Conservation (phyloP, 2,329 filamentous ascomycete genomes). For the Lachnellula arida region DNA sequence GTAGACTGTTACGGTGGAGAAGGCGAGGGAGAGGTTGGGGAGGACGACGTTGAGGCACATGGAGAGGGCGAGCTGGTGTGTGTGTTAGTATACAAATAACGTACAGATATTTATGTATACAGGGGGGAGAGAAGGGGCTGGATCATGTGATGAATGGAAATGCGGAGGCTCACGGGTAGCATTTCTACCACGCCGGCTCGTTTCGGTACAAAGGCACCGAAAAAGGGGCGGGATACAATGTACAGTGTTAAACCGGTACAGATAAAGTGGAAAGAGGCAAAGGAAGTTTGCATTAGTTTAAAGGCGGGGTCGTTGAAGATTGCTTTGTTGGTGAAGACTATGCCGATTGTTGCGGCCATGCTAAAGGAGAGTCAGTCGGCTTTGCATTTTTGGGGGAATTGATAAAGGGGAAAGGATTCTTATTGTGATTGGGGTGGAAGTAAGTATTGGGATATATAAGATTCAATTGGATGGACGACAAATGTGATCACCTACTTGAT, state of each 20-base stretch:
- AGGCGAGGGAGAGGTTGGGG: constrained; percentile 26
- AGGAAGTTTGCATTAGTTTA: constrained; percentile 27
- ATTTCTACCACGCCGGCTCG: constrained; percentile 24
- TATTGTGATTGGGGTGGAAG: constrained; percentile 5
- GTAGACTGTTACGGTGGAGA: constrained; percentile 28
- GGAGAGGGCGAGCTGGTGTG: constrained; percentile 21
- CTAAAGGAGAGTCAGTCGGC: constrained; percentile 14
- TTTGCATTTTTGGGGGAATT: too few relatives aligned
- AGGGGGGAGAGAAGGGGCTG: neutral
- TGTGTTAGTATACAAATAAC: neutral
- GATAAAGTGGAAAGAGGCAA: constrained; percentile 26
- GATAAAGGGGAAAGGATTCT: neutral
- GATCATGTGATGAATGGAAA: neutral
- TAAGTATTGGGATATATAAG: too few relatives aligned
- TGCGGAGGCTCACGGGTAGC: constrained; percentile 18
- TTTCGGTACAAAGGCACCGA: constrained; percentile 26
- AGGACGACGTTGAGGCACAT: constrained; percentile 29
- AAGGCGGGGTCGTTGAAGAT: constrained; percentile 27
- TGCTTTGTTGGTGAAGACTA: constrained; percentile 28
- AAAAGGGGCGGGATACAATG: constrained; percentile 18
- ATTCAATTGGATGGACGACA: too few relatives aligned
- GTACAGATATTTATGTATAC: neutral
- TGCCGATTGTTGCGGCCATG: constrained; percentile 25
- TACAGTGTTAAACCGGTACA: constrained; percentile 26
- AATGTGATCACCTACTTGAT: too few relatives aligned